These are phyloP conservation scores for Scleromitrula shiraiana DNA, from an alignment of 2,329 filamentous ascomycete species.

Conservation along the genomic window DNA sequence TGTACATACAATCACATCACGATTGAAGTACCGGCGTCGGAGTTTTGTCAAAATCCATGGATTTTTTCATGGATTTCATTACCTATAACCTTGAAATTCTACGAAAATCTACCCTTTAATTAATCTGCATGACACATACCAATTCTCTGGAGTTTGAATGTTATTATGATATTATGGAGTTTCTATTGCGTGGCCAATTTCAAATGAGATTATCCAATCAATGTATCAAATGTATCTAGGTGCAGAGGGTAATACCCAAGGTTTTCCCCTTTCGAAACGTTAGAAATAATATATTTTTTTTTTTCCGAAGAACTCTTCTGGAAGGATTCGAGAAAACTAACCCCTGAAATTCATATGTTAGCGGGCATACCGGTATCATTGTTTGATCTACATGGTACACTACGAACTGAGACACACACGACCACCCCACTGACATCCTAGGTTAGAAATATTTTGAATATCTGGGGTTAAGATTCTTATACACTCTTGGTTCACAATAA, in stretches of 20 bases:
- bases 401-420: too few relatives aligned
- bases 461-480: too few relatives aligned
- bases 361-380: too few relatives aligned
- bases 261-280: too few relatives aligned
- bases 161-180: neutral
- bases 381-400: neutral
- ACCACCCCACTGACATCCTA: neutral
- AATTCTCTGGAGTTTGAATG: neutral
- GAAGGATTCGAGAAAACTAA: neutral
- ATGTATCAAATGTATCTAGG: neutral
- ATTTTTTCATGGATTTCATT: neutral
- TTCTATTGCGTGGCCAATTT: neutral
- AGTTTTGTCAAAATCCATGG: neutral
- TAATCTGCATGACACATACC: conserved; percentile 1
- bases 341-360: too few relatives aligned
- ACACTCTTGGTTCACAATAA: neutral
- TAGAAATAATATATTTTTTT: neutral
- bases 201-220: neutral
- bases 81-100: too few relatives aligned
- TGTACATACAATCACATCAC: too few relatives aligned
- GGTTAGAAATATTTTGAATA: neutral
- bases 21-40: neutral
- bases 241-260: too few relatives aligned
- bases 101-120: neutral
- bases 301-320: neutral